Evolutionary conservation across 1,284 basidiomycete genomes (phyloP).

Genomic region (Apiotrichum porosum): DNA sequence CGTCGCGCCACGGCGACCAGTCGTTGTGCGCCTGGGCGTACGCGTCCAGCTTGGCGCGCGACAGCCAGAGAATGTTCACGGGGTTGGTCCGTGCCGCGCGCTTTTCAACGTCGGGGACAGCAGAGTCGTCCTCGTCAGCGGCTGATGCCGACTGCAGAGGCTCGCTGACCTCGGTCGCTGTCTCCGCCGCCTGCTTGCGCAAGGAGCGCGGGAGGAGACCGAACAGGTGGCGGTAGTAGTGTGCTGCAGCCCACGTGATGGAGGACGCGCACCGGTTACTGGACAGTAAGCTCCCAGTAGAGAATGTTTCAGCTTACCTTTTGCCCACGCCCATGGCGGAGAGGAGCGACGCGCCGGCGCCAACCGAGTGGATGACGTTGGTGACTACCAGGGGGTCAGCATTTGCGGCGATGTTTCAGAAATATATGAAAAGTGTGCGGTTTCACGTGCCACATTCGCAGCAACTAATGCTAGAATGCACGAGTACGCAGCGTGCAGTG

Average conservation of each 20-base stretch:
- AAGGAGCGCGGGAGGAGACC: slow-evolving; percentile 24
- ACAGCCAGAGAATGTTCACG: slow-evolving; percentile 44
- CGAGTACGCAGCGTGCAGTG: no score
- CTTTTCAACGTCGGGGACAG: neutral
- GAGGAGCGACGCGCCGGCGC: slow-evolving; percentile 39
- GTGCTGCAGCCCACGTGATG: slow-evolving; percentile 41
- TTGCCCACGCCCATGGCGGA: slow-evolving; percentile 34
- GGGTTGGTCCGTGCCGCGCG: no score
- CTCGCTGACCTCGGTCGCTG: no score
- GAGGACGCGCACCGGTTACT: slow-evolving; percentile 33
- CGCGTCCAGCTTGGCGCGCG: slow-evolving; percentile 33
- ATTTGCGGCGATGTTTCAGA: no score
- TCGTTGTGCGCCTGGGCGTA: slow-evolving; percentile 30
- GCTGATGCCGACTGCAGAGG: no score
- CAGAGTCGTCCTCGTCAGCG: neutral
- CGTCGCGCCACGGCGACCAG: slow-evolving; percentile 35
- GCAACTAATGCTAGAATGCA: no score
- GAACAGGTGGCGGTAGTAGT: slow-evolving; percentile 44
- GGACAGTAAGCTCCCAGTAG: neutral
- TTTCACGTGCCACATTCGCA: no score
- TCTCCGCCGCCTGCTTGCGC: no score
- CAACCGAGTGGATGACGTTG: slow-evolving; percentile 39
- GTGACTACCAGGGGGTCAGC: slow-evolving; percentile 28
- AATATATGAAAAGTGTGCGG: no score
- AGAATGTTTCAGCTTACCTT: slow-evolving; percentile 7